These are phyloP conservation scores for Talaromyces sp. DNA, from an alignment of 2,329 filamentous ascomycete genomes.

Conservation along the genomic window DNA sequence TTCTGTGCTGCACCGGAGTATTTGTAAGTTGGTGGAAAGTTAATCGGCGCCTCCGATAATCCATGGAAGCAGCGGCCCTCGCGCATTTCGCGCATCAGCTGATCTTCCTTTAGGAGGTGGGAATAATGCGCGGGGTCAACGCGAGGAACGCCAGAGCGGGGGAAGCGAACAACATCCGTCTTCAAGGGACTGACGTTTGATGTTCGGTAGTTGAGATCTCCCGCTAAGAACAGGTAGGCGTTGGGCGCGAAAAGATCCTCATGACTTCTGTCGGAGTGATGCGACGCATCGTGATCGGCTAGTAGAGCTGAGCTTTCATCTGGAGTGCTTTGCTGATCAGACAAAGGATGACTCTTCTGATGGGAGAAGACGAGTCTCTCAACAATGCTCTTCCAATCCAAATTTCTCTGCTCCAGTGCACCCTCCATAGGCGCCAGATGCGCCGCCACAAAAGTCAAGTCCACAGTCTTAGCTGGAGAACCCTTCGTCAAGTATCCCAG, in stretches of 20 bases:
- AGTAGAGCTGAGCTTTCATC: constrained; percentile 40
- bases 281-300: constrained; percentile 19
- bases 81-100: constrained; percentile 71
- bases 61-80: constrained; percentile 76
- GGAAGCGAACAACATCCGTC: constrained; percentile 61
- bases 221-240: constrained; percentile 80
- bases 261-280: constrained; percentile 34
- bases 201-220: constrained; percentile 95
- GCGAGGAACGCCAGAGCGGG: constrained; percentile 58
- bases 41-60: constrained; percentile 71
- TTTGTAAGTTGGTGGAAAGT: constrained; percentile 94
- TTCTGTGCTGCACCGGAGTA: constrained; percentile 59
- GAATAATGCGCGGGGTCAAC: constrained; percentile 64
- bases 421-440: constrained; percentile 89
- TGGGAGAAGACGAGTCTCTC: constrained; percentile 73
- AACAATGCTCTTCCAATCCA: constrained; percentile 86
- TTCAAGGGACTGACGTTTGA: constrained; percentile 65
- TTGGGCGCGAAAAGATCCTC: constrained; percentile 69
- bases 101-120: constrained; percentile 72
- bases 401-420: constrained; percentile 73
- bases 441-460: constrained; percentile 82
- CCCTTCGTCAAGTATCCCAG: constrained; percentile 58
- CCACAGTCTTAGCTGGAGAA: constrained; percentile 52
- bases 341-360: constrained; percentile 11
- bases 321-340: constrained; percentile 39